phyloP scores from a whole-genome alignment of 2,329 filamentous ascomycete species.

The Talaromyces atroroseus region DNA sequence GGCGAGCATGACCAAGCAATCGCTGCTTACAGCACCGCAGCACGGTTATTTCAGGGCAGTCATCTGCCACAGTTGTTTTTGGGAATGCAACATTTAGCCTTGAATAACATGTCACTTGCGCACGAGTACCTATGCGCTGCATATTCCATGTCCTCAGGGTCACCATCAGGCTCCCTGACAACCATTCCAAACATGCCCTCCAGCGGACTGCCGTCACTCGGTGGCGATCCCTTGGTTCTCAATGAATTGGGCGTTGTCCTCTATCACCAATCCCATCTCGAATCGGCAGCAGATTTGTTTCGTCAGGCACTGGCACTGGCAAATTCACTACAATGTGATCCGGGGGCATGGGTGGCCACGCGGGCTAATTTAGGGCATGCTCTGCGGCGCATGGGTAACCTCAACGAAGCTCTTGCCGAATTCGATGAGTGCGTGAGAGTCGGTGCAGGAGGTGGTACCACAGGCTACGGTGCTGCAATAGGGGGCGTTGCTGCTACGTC shows the following conservation, averaged over 20 bases:
- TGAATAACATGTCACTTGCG: constrained; percentile 90
- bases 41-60: constrained; percentile 90
- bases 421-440: constrained; percentile 84
- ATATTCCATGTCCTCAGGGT: constrained; percentile 54
- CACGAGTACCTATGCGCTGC: constrained; percentile 92
- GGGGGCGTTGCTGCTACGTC: constrained; percentile 31
- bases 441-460: constrained; percentile 68
- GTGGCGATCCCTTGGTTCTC: constrained; percentile 73
- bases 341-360: constrained; percentile 74
- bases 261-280: constrained; percentile 79
- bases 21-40: constrained; percentile 92
- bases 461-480: constrained; percentile 65
- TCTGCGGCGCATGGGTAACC: constrained; percentile 64
- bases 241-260: constrained; percentile 97
- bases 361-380: constrained; percentile 88
- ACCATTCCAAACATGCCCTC: constrained; percentile 22
- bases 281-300: constrained; percentile 73
- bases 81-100: constrained; percentile 95
- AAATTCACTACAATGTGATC: constrained; percentile 73
- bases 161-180: constrained; percentile 25
- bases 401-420: constrained; percentile 66
- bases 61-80: constrained; percentile 93
- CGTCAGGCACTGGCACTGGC: constrained; percentile 70
- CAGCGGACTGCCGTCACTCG: constrained; percentile 22
- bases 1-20: constrained; percentile 98